A percentile compares a stretch with the other conserved stretches of the same genome.
These are phyloP conservation scores for Ceratobasidium theobromae DNA, from an alignment of 1,284 basidiomycete species.

Conservation along the genomic window DNA sequence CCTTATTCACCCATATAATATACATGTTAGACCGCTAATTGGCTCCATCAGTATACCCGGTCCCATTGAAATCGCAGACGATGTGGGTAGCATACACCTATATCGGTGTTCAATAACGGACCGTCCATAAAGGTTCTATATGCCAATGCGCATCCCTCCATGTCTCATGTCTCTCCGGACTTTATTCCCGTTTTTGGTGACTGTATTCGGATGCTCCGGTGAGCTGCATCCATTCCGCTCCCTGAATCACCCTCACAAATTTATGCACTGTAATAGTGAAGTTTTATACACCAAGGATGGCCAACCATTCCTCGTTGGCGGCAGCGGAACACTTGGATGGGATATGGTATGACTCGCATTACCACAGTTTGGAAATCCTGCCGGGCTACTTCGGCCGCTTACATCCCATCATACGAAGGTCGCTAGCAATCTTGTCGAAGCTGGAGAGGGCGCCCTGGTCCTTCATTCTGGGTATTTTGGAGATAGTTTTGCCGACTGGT, in stretches of 20 bases:
- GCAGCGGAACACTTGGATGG: slow-evolving; percentile 96
- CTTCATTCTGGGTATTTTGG: slow-evolving; percentile 83
- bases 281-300: slow-evolving; percentile 74
- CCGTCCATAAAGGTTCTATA: slow-evolving; percentile 55
- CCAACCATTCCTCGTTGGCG: slow-evolving; percentile 89
- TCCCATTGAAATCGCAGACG: slow-evolving; percentile 79
- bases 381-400: slow-evolving; percentile 20
- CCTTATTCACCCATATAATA: slow-evolving; percentile 34
- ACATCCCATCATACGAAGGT: slow-evolving; percentile 49
- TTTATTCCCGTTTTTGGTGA: slow-evolving; percentile 92
- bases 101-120: neutral
- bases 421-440: slow-evolving; percentile 74
- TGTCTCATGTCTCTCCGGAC: slow-evolving; percentile 89
- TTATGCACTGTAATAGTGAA: slow-evolving; percentile 49
- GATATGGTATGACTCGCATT: slow-evolving; percentile 40
- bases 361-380: slow-evolving; percentile 4
- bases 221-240: slow-evolving; percentile 36
- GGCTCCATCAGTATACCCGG: slow-evolving; percentile 64
- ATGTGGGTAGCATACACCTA: slow-evolving; percentile 49
- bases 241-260: slow-evolving; percentile 24
- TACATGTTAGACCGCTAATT: neutral
- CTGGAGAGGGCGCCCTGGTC: slow-evolving; percentile 43
- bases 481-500: slow-evolving; percentile 82
- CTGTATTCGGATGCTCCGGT: slow-evolving; percentile 84
- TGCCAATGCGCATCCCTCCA: slow-evolving; percentile 84